Evolutionary conservation across 2,329 filamentous ascomycete genomes (phyloP).

Genomic region (Ramularia endophylla): DNA sequence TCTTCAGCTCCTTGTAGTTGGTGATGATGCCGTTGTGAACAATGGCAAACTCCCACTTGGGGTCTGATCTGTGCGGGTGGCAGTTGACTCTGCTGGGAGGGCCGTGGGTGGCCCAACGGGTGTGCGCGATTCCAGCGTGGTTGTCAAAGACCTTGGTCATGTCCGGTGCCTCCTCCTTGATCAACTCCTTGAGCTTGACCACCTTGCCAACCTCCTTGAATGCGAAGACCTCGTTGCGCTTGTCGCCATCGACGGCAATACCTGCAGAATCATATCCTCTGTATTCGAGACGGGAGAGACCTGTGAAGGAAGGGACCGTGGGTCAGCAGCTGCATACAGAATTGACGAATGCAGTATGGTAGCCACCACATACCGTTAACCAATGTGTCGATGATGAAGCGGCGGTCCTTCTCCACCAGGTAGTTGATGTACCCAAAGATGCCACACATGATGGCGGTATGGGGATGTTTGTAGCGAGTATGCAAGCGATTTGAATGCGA

Average conservation of each 20-base stretch:
- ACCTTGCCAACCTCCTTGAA: conserved; percentile 99
- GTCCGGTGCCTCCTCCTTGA: conserved; percentile 76
- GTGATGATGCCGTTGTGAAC: conserved; percentile 99
- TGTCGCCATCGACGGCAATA: conserved; percentile 92
- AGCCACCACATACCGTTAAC: conserved; percentile 69
- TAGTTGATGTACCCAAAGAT: conserved; percentile 99
- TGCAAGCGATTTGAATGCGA: no score
- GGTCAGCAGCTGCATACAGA: background rate
- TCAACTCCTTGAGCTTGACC: conserved; percentile 88
- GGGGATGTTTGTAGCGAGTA: conserved; percentile 7
- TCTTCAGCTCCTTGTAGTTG: conserved; percentile 99
- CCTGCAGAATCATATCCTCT: conserved; percentile 98
- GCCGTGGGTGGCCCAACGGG: conserved; percentile 97
- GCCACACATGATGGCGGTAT: conserved; percentile 39
- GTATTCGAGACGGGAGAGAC: conserved; percentile 93
- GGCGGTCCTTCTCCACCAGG: conserved; percentile 96
- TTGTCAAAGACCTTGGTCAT: conserved; percentile 92
- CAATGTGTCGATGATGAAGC: conserved; percentile 90
- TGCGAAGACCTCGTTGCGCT: conserved; percentile 94
- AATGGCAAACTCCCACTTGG: conserved; percentile 90
- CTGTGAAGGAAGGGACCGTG: conserved; percentile 43
- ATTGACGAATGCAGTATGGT: background rate
- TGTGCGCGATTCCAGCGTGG: conserved; percentile 98
- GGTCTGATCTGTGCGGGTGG: conserved; percentile 97
- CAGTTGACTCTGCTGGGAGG: conserved; percentile 91